Evolutionary conservation across 768 basidiomycete species (phyloP).

Genomic region (Suillus occidentalis): DNA sequence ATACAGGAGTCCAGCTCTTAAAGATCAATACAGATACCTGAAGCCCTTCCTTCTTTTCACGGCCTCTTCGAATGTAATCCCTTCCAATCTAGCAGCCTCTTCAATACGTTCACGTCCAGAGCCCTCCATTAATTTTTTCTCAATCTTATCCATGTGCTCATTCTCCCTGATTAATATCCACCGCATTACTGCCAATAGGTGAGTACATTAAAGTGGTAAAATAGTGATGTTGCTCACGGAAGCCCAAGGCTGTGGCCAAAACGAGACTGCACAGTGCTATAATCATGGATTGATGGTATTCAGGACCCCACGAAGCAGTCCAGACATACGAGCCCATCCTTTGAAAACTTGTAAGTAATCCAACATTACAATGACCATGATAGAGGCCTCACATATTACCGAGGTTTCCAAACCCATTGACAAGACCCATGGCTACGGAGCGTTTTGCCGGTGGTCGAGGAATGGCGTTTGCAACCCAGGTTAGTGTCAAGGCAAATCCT

Average conservation of each 20-base stretch:
- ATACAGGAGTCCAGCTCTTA: not conserved
- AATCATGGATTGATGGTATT: constrained; percentile 62
- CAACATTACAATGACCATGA: not conserved
- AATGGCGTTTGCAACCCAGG: constrained; percentile 64
- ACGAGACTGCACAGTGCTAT: constrained; percentile 41
- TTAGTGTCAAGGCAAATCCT: constrained; percentile 47
- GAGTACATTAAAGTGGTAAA: not conserved
- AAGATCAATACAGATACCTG: constrained; percentile 51
- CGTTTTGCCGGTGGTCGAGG: constrained; percentile 56
- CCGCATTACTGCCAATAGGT: constrained; percentile 38
- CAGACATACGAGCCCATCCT: constrained; percentile 65
- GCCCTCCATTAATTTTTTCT: constrained; percentile 42
- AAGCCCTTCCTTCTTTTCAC: constrained; percentile 56
- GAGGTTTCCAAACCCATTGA: constrained; percentile 60
- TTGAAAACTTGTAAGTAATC: not conserved
- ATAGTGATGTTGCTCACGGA: constrained; percentile 27
- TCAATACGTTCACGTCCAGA: constrained; percentile 51
- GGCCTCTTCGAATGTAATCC: constrained; percentile 60
- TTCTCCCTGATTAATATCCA: constrained; percentile 50
- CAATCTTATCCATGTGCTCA: constrained; percentile 48
- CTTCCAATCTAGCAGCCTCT: constrained; percentile 59
- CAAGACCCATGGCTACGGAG: constrained; percentile 59
- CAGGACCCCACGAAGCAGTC: constrained; percentile 60
- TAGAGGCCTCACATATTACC: constrained; percentile 51
- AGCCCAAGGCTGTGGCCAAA: constrained; percentile 31